phyloP scores from a whole-genome alignment of 306 rosid genomes.

The Abrus precatorius region DNA sequence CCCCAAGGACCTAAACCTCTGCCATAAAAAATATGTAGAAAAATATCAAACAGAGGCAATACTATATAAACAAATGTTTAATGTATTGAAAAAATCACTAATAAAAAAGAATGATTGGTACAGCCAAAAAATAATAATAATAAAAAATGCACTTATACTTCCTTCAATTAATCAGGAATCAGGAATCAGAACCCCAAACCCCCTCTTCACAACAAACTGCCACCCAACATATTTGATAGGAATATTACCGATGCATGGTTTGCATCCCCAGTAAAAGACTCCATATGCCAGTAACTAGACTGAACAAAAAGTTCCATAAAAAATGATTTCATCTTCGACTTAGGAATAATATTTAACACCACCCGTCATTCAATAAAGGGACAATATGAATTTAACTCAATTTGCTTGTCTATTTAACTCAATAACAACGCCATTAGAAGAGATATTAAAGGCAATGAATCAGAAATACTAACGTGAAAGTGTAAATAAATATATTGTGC shows the following conservation, averaged over 20 bases:
- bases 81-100: not conserved
- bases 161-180: conserved; percentile 31
- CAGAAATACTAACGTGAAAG: conserved; percentile 12
- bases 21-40: conserved; percentile 38
- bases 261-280: not conserved
- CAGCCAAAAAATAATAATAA: not conserved
- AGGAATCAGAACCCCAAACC: not conserved
- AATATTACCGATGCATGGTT: not conserved
- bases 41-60: conserved; percentile 28
- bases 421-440: conserved; percentile 12
- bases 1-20: conserved; percentile 99
- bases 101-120: not conserved
- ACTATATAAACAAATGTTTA: not conserved
- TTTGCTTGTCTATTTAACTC: not conserved
- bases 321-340: conserved; percentile 12
- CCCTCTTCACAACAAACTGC: conserved; percentile 20
- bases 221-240: conserved; percentile 18
- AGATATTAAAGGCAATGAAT: not conserved
- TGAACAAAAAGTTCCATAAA: not conserved
- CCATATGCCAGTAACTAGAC: not conserved
- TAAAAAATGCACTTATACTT: conserved; percentile 2
- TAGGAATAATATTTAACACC: not conserved
- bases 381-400: not conserved
- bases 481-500: not conserved
- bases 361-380: conserved; percentile 23